Evolutionary conservation across 306 rosid species (phyloP).

Genomic region (Trichosanthes cucumerina): DNA sequence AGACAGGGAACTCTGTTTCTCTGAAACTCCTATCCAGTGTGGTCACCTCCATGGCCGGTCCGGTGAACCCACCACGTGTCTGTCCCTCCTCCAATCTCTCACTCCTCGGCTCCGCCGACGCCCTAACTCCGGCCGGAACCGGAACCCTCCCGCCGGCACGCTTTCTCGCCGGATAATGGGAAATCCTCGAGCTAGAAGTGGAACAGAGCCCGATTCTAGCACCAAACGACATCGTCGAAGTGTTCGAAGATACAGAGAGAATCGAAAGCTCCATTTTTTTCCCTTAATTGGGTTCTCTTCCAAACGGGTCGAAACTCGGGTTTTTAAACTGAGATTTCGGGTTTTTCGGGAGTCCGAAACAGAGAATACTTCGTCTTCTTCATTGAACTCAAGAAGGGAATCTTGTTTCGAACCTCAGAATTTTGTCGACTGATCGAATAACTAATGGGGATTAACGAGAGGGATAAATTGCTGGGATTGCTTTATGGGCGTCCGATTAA

Average conservation of each 20-base stretch:
- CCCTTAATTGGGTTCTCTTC: neutral
- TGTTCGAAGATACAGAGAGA: constrained; percentile 22
- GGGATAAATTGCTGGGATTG: neutral
- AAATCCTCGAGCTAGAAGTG: constrained; percentile 27
- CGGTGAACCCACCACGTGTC: constrained; percentile 39
- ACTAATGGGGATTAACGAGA: neutral
- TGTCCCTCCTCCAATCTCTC: constrained; percentile 39
- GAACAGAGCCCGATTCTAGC: constrained; percentile 21
- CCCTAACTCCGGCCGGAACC: constrained; percentile 24
- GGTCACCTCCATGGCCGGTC: constrained; percentile 72
- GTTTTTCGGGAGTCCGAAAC: neutral
- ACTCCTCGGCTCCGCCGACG: constrained; percentile 58
- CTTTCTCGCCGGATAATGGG: constrained; percentile 30
- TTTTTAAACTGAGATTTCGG: constrained; percentile 2
- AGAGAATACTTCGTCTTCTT: constrained; percentile 11
- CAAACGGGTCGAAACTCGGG: neutral
- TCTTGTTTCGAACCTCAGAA: neutral
- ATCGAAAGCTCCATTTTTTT: constrained; percentile 23
- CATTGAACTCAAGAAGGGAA: constrained; percentile 11
- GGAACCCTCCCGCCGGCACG: constrained; percentile 27
- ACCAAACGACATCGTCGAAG: constrained; percentile 41
- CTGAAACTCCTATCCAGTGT: constrained; percentile 45
- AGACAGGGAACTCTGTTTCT: constrained; percentile 74
- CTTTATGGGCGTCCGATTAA: neutral
- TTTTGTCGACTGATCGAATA: neutral